Evolutionary conservation across 2,329 filamentous ascomycete species (phyloP).

Genomic region (Penicillium sp.): DNA sequence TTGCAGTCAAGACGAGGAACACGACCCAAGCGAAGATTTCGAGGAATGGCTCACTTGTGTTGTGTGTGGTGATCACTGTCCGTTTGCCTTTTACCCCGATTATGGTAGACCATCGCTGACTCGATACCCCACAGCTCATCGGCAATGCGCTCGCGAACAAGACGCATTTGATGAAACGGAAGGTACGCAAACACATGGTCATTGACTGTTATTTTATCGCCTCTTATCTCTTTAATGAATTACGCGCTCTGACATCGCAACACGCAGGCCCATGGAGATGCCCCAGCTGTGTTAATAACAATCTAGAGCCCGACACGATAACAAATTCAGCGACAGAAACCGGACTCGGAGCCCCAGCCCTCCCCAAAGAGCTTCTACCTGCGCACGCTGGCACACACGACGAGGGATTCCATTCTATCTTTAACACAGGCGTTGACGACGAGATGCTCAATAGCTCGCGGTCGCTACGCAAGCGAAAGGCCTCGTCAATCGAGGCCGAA

Average conservation of each 20-base stretch:
- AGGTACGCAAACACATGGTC: slow-evolving; percentile 42
- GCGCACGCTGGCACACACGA: slow-evolving; percentile 56
- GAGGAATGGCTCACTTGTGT: slow-evolving; percentile 69
- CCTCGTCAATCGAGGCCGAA: slow-evolving; percentile 58
- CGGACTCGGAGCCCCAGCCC: slow-evolving; percentile 55
- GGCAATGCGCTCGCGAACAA: slow-evolving; percentile 73
- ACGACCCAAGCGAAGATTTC: slow-evolving; percentile 72
- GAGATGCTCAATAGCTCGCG: slow-evolving; percentile 68
- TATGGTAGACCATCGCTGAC: slow-evolving; percentile 24
- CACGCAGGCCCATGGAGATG: slow-evolving; percentile 56
- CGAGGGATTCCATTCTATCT: slow-evolving; percentile 66
- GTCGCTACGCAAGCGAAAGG: slow-evolving; percentile 73
- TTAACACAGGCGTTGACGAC: slow-evolving; percentile 62
- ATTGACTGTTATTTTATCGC: background rate
- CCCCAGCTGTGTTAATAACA: slow-evolving; percentile 45
- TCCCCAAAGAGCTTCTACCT: slow-evolving; percentile 64
- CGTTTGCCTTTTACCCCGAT: slow-evolving; percentile 21
- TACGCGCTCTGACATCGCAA: slow-evolving; percentile 33
- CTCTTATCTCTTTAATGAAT: background rate
- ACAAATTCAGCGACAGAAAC: slow-evolving; percentile 29
- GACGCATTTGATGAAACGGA: slow-evolving; percentile 54
- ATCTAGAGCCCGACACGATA: slow-evolving; percentile 27
- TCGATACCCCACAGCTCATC: slow-evolving; percentile 63
- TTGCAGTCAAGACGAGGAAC: slow-evolving; percentile 71
- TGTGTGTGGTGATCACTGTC: slow-evolving; percentile 73